Conservation (phyloP, 1,139 yeast genomes). For the Saccharomycopsis crataegensis region DNA sequence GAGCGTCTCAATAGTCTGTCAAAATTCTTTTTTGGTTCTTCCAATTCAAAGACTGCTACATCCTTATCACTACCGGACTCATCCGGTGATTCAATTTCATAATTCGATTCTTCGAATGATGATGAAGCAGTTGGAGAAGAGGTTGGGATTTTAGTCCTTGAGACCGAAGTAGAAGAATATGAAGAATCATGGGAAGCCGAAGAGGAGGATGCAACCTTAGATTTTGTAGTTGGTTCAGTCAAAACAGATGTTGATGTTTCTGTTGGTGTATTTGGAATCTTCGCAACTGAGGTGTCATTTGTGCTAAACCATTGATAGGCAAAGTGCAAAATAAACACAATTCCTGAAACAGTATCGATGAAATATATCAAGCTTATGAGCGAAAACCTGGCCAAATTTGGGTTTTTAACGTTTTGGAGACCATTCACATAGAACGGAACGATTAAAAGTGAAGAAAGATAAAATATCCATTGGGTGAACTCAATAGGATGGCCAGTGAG, state of each 20-base stretch:
- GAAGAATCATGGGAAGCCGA: conserved; percentile 5
- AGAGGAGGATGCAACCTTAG: conserved; percentile 8
- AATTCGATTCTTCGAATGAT: not conserved
- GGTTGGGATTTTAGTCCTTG: not conserved
- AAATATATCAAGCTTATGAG: conserved; percentile 57
- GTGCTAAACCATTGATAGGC: conserved; percentile 65
- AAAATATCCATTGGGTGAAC: conserved; percentile 77
- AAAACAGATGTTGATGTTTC: conserved; percentile 12
- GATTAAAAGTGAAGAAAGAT: conserved; percentile 54
- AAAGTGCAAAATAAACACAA: conserved; percentile 68
- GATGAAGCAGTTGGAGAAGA: not conserved
- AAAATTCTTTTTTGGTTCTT: not conserved
- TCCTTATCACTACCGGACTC: conserved; percentile 18
- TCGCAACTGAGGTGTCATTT: conserved; percentile 22
- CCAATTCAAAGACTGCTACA: not conserved
- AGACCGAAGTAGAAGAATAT: not conserved
- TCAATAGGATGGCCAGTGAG: conserved; percentile 86
- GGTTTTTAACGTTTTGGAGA: conserved; percentile 40
- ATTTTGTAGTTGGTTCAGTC: conserved; percentile 13
- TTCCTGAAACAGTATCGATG: conserved; percentile 59
- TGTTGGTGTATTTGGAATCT: not conserved
- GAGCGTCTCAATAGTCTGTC: not conserved
- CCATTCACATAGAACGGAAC: conserved; percentile 66
- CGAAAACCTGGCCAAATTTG: conserved; percentile 45
- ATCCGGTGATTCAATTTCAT: conserved; percentile 20